Evolutionary conservation across 2,329 filamentous ascomycete species (phyloP).

Genomic region (Sporothrix brunneoviolacea): DNA sequence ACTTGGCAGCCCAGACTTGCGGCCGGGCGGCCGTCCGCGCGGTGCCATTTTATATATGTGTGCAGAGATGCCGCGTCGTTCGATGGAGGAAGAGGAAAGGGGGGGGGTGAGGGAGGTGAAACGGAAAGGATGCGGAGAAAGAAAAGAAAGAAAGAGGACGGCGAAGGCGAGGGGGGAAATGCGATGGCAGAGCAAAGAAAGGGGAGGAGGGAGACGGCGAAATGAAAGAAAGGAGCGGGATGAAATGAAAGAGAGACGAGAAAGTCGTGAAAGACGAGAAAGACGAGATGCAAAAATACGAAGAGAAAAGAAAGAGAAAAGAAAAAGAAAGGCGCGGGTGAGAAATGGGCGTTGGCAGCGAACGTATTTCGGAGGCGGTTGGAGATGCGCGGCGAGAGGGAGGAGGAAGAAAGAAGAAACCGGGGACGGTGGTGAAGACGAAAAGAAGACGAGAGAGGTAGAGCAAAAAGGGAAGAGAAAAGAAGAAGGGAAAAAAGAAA

Average conservation of each 20-base stretch:
- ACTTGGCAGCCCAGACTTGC: constrained; percentile 3
- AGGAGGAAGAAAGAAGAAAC: no score
- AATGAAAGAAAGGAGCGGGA: neutral
- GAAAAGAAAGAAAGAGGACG: neutral
- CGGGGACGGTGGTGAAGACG: neutral
- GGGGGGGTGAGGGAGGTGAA: neutral
- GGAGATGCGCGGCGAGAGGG: no score
- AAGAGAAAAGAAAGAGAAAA: neutral
- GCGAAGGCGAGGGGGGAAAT: neutral
- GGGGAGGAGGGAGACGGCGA: neutral
- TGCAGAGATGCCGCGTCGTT: no score
- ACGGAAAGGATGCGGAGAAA: neutral
- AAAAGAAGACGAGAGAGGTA: neutral
- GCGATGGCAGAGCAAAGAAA: neutral
- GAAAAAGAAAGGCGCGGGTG: no score
- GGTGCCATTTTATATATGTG: constrained; percentile 12
- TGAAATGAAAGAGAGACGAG: neutral
- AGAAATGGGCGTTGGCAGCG: neutral
- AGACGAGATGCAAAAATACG: neutral
- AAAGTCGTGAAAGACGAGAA: neutral
- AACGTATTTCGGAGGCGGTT: no score
- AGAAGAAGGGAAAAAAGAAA: neutral
- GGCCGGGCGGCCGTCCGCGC: constrained; percentile 17
- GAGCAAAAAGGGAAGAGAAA: neutral
- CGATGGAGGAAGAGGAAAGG: neutral